Percentiles rank a stretch among this genome's conserved stretches.
Conservation (phyloP, 2,329 filamentous ascomycete genomes). For the Sordariomycetes sp. region DNA sequence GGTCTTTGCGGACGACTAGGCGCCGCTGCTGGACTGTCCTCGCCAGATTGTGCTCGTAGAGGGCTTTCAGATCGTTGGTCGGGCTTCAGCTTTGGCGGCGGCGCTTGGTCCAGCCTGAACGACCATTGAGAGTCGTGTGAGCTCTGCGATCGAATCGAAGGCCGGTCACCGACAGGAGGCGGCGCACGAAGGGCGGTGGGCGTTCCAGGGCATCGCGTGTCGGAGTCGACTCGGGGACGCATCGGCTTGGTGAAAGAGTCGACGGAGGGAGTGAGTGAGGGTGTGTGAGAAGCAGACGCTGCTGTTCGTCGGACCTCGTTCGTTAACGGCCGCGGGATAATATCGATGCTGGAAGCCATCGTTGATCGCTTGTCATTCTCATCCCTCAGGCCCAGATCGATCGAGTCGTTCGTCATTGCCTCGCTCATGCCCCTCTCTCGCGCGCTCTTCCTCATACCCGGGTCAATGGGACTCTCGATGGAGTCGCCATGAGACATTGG, state of each 20-base stretch:
- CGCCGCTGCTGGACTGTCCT: too few species aligned
- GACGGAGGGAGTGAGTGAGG: neutral
- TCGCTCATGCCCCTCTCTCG: conserved; percentile 3
- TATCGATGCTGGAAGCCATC: neutral
- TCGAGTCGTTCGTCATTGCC: neutral
- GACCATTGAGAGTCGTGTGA: neutral
- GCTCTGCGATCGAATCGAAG: neutral
- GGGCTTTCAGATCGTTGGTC: neutral
- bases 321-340: neutral
- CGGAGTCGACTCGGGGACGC: conserved; percentile 4
- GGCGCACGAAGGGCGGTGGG: conserved; percentile 4
- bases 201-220: conserved; percentile 3
- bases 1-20: neutral
- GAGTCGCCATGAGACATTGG: neutral
- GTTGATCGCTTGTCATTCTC: neutral
- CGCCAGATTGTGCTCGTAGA: neutral
- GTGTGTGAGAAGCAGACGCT: neutral
- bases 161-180: neutral
- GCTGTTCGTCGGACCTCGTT: neutral
- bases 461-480: neutral
- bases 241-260: conserved; percentile 1
- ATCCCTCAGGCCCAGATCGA: too few species aligned
- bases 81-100: neutral
- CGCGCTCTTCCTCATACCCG: conserved; percentile 1
- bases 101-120: neutral